A percentile compares a stretch with the other conserved stretches of the same genome.
phyloP scores from a whole-genome alignment of 2,329 filamentous ascomycete species.

The Penicillium sp. region DNA sequence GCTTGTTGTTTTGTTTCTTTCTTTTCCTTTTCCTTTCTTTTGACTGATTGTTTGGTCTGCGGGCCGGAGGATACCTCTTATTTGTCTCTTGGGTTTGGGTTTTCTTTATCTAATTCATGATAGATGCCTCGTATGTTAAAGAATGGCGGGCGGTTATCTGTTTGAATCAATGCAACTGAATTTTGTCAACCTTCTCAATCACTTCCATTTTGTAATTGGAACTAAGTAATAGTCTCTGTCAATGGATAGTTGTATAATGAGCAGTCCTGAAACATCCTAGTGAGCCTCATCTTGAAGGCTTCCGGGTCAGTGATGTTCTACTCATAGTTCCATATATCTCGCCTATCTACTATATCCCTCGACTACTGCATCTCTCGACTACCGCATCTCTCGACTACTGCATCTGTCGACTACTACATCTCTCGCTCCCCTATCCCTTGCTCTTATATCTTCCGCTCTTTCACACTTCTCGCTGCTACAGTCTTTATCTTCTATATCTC shows the following conservation, averaged over 20 bases:
- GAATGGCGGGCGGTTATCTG: slow-evolving; percentile 18
- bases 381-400: too few relatives aligned
- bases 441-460: too few relatives aligned
- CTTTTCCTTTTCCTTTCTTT: not conserved
- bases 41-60: not conserved
- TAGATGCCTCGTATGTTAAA: slow-evolving; percentile 24
- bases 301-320: too few relatives aligned
- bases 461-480: too few relatives aligned
- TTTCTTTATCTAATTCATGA: slow-evolving; percentile 4
- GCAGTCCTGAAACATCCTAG: too few relatives aligned
- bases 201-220: not conserved
- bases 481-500: too few relatives aligned
- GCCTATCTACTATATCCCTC: too few relatives aligned
- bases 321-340: too few relatives aligned
- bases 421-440: too few relatives aligned
- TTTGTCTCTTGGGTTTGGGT: slow-evolving; percentile 9
- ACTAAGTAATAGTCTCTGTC: not conserved
- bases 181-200: not conserved
- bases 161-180: slow-evolving; percentile 5
- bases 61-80: not conserved
- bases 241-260: not conserved
- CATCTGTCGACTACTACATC: too few relatives aligned
- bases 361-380: too few relatives aligned
- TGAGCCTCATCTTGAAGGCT: too few relatives aligned
- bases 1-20: not conserved